Base-by-base conservation (phyloP, 2,329 filamentous ascomycete genomes). In the Penicillium sp. region DNA sequence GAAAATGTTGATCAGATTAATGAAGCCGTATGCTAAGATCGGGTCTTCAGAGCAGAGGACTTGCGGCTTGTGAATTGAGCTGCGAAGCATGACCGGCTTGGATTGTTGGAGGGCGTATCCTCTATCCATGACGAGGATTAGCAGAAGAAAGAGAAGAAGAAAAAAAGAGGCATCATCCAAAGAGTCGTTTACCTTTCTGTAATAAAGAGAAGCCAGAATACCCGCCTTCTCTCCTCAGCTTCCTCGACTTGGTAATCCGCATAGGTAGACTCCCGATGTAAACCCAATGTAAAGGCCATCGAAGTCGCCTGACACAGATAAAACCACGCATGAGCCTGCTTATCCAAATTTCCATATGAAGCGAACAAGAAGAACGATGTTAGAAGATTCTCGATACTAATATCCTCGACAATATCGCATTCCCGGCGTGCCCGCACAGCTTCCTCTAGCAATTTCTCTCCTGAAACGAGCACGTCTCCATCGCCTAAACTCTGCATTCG, bases 361-460 rank as follows among this genome's bases (percentile, higher is more conserved):
- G 84, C 87, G 64, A 90, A 92, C 25, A 93, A 71, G 70, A 93
- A 92, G 72, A 89, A 91, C 51, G 87, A 91, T n/a, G 88, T 90
- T 55, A 86, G 84, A 11, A 78, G 68, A 8, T 67, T 72, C 43
- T 73, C 71, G 22, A 77, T 60, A 20, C 66, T 73, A n/a, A 76
- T 68, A 20, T 71, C 68, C 18, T 77, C 76, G 20, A 77, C 65
- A 25, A 74, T 63, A 45, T 78, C 72, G 45, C 72, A 73, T 22
- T 72, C 69, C 35, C 70, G 71, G 29, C 76, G 69, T n/a, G 76
- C 72, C 20, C 71, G 70, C 22, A 74, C 85, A 80, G 70, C 62
- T 56, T 92, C 89, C 47, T 89, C 85, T 59, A 91, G 77, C 46
- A 92, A 76, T 37, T 88, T 74, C 50, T 85, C 84, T 31, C 85